Percentiles rank a stretch among this genome's conserved stretches.
phyloP scores from a whole-genome alignment of 768 basidiomycete species.

The Agrocybe praecox region DNA sequence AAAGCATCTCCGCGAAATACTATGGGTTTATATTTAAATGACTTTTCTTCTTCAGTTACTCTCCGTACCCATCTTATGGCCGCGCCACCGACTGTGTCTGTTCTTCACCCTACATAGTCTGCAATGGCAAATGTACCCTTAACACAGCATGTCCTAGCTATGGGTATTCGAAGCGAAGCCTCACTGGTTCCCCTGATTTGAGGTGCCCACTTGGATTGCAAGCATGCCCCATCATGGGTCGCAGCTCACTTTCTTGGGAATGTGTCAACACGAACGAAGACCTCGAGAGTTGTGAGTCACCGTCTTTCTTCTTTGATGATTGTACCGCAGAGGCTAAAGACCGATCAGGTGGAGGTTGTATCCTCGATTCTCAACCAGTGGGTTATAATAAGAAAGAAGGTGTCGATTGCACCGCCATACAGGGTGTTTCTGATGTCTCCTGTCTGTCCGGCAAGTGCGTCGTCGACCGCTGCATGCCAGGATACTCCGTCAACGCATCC shows the following conservation, averaged over 20 bases:
- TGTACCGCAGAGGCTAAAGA: neutral
- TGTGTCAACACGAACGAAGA: constrained; percentile 49
- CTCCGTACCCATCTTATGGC: constrained; percentile 23
- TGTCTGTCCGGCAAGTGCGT: constrained; percentile 45
- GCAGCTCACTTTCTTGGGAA: constrained; percentile 43
- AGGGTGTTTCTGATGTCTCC: constrained; percentile 49
- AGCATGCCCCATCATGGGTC: constrained; percentile 46
- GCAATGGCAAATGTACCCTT: constrained; percentile 51
- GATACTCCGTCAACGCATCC: constrained; percentile 30
- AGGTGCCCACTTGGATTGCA: constrained; percentile 38
- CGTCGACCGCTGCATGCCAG: constrained; percentile 46
- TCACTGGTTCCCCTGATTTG: constrained; percentile 22
- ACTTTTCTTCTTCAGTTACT: constrained; percentile 24
- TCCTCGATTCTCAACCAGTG: constrained; percentile 25
- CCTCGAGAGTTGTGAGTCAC: constrained; percentile 54
- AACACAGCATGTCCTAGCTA: constrained; percentile 15
- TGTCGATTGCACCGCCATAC: constrained; percentile 50
- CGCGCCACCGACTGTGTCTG: constrained; percentile 44
- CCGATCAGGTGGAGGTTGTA: constrained; percentile 49
- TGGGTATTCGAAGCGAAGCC: constrained; percentile 30
- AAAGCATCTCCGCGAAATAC: constrained; percentile 10
- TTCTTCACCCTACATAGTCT: constrained; percentile 39
- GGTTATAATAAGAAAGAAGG: constrained; percentile 32
- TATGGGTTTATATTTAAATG: neutral
- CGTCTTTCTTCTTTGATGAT: neutral